Evolutionary conservation across 2,329 filamentous ascomycete species (phyloP).

Genomic region (Ophiosphaerella herpotricha): DNA sequence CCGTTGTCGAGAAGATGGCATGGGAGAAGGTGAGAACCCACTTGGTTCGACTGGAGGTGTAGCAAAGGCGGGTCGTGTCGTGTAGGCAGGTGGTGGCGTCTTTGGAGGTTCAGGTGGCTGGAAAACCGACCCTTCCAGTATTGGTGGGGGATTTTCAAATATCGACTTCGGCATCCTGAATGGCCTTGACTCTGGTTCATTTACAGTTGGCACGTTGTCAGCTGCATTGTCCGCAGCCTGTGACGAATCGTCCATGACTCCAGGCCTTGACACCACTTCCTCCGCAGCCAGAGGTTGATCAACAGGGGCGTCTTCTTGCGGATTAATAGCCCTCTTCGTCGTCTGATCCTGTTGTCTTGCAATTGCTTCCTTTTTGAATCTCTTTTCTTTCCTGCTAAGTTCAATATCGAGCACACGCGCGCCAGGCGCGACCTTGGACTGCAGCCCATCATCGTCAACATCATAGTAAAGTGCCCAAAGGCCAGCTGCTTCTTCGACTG

Average conservation of each 20-base stretch:
- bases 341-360: conserved; percentile 37
- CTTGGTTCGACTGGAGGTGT: background rate
- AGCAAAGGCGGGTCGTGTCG: background rate
- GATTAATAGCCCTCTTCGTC: conserved; percentile 32
- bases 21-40: background rate
- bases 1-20: background rate
- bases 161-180: conserved; percentile 28
- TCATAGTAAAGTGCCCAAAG: conserved; percentile 54
- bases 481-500: conserved; percentile 42
- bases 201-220: too few species aligned
- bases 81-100: conserved; percentile 33
- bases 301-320: conserved; percentile 28
- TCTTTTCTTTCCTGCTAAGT: conserved; percentile 58
- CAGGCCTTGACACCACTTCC: conserved; percentile 21
- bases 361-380: conserved; percentile 37
- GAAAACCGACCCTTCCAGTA: conserved; percentile 3
- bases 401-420: conserved; percentile 62
- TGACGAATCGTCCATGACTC: conserved; percentile 9
- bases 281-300: conserved; percentile 28
- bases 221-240: background rate
- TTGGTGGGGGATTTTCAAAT: conserved; percentile 23
- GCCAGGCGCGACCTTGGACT: conserved; percentile 52
- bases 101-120: conserved; percentile 1
- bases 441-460: conserved; percentile 47
- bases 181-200: conserved; percentile 6